A percentile compares a stretch with the other conserved stretches of the same genome.
phyloP scores from a whole-genome alignment of 2,329 filamentous ascomycete species.

The Colletotrichum sublineola region DNA sequence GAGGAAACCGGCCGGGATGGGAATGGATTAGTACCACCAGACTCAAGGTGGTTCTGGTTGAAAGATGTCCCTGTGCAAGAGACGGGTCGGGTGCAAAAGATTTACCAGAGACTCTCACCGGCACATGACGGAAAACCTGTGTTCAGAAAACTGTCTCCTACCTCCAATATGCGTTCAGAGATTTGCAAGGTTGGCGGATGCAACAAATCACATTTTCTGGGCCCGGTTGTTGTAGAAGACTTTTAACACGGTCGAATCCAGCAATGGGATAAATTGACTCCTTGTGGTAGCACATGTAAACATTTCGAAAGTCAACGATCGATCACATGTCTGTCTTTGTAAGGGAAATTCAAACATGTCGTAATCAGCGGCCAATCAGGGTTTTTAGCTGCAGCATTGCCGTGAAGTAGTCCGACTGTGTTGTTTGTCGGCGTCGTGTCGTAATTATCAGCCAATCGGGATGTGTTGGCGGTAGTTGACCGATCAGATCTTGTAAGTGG shows the following conservation, averaged over 20 bases:
- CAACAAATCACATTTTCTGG: neutral
- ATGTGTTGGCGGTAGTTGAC: neutral
- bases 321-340: neutral
- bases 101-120: constrained; percentile 14
- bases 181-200: constrained; percentile 19
- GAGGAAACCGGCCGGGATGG: constrained; percentile 40
- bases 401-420: neutral
- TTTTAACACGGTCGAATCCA: neutral
- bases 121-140: constrained; percentile 12
- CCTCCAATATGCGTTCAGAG: constrained; percentile 5
- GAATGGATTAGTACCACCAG: constrained; percentile 27
- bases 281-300: neutral
- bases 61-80: constrained; percentile 3
- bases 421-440: neutral
- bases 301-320: neutral
- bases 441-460: constrained; percentile 20
- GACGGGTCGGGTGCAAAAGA: constrained; percentile 4
- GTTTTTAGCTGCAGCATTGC: neutral
- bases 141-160: constrained; percentile 4
- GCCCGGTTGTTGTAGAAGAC: constrained; percentile 4
- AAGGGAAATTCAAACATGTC: neutral
- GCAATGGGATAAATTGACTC: neutral
- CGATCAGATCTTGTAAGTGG: constrained; percentile 4
- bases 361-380: constrained; percentile 6
- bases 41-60: constrained; percentile 40